Evolutionary conservation across 306 rosid species (phyloP).

Genomic region (Cicer judaicum): DNA sequence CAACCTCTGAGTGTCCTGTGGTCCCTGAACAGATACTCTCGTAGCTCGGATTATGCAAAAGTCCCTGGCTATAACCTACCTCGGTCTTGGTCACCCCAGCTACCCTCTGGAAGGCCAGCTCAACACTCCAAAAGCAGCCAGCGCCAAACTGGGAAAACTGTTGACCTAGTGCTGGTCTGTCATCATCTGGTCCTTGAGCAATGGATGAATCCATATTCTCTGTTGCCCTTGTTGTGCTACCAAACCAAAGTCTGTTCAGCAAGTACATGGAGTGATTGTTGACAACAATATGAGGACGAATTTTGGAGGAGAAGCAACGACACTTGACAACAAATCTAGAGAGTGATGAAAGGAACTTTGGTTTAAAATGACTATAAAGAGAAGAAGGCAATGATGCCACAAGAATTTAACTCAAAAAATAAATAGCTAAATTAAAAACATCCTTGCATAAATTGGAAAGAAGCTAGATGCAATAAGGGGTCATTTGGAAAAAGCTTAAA

Average conservation of each 20-base stretch:
- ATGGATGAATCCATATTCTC: conserved; percentile 64
- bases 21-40: conserved; percentile 74
- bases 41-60: conserved; percentile 69
- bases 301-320: conserved; percentile 51
- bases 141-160: conserved; percentile 89
- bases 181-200: conserved; percentile 81
- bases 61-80: conserved; percentile 86
- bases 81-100: conserved; percentile 80
- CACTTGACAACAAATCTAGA: conserved; percentile 38
- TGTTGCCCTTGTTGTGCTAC: conserved; percentile 54
- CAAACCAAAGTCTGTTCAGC: conserved; percentile 73
- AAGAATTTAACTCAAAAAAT: conserved; percentile 43
- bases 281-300: conserved; percentile 45
- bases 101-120: conserved; percentile 81
- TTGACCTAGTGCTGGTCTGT: conserved; percentile 75
- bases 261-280: conserved; percentile 67
- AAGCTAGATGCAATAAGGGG: not conserved
- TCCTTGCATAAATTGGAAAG: not conserved
- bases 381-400: conserved; percentile 45
- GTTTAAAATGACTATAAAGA: conserved; percentile 36
- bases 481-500: not conserved
- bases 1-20: conserved; percentile 76
- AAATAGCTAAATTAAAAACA: not conserved
- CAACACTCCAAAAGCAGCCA: conserved; percentile 98
- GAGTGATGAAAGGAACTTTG: conserved; percentile 44